Conservation (phyloP, 2,329 filamentous ascomycete genomes). For the Botrytis hyacinthi region DNA sequence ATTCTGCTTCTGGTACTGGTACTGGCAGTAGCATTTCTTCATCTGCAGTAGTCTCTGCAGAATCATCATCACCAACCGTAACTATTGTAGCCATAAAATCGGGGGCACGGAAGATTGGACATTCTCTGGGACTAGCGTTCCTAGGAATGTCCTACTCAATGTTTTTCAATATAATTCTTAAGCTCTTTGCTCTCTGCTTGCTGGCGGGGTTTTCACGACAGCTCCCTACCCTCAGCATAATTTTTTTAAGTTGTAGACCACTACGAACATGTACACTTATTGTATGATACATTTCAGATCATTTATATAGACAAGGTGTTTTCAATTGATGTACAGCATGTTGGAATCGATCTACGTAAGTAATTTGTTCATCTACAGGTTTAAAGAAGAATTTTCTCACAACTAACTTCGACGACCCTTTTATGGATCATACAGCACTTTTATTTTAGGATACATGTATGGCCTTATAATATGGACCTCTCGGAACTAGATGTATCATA, state of each 20-base stretch:
- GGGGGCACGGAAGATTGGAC: not conserved
- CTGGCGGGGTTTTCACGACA: not conserved
- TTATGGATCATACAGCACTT: not conserved
- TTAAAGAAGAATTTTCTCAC: not conserved
- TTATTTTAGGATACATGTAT: not conserved
- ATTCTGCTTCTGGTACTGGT: not conserved
- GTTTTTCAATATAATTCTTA: not conserved
- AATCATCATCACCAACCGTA: not conserved
- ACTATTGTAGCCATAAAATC: not conserved
- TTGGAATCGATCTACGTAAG: not conserved
- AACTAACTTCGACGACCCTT: not conserved
- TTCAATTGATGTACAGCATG: not conserved
- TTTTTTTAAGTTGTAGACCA: not conserved
- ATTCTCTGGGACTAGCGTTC: not conserved
- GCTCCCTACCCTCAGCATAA: not conserved
- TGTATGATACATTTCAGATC: too few species aligned
- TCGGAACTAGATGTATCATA: not conserved
- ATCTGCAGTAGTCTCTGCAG: not conserved
- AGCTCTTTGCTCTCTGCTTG: not conserved
- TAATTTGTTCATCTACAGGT: not conserved
- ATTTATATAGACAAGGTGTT: not conserved
- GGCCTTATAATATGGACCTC: not conserved
- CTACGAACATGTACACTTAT: not conserved
- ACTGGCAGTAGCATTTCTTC: not conserved
- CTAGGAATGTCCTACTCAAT: not conserved